Evolutionary conservation across 805 yeast genomes (phyloP).

Genomic region (Pichia cabralensis): DNA sequence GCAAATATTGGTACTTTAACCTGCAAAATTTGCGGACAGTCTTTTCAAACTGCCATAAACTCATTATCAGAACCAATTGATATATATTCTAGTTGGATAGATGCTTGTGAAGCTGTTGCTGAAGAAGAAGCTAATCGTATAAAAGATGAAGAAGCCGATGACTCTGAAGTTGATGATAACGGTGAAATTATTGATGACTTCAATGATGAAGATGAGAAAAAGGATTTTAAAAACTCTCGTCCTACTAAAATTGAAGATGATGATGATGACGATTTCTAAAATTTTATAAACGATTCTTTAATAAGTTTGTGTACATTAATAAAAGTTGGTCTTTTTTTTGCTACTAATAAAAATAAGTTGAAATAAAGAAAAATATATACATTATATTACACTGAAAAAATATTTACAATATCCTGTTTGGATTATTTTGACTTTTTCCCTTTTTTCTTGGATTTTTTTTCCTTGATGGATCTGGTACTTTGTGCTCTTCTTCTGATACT

Average conservation of each 20-base stretch:
- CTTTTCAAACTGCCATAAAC: constrained; percentile 81
- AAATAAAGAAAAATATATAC: no score
- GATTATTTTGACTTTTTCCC: no score
- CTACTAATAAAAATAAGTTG: background rate
- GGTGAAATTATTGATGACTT: constrained; percentile 3
- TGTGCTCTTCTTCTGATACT: no score
- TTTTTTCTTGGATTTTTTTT: no score
- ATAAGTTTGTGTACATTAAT: background rate
- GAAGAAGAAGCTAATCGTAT: constrained; percentile 36
- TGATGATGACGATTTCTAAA: constrained; percentile 13
- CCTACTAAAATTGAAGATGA: constrained; percentile 1
- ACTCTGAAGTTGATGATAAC: constrained; percentile 9
- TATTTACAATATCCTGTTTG: no score
- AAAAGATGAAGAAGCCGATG: constrained; percentile 11
- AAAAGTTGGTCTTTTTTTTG: background rate
- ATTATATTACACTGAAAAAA: no score
- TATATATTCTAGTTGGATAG: constrained; percentile 95
- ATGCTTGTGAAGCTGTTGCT: constrained; percentile 86
- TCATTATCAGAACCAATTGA: constrained; percentile 85
- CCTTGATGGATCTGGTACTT: no score
- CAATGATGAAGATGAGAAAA: constrained; percentile 1
- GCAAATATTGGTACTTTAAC: constrained; percentile 71
- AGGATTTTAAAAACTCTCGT: background rate
- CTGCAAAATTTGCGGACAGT: constrained; percentile 92
- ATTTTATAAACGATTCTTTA: background rate